phyloP scores from a whole-genome alignment of 805 yeast genomes.

The Grigorovia jiainica region DNA sequence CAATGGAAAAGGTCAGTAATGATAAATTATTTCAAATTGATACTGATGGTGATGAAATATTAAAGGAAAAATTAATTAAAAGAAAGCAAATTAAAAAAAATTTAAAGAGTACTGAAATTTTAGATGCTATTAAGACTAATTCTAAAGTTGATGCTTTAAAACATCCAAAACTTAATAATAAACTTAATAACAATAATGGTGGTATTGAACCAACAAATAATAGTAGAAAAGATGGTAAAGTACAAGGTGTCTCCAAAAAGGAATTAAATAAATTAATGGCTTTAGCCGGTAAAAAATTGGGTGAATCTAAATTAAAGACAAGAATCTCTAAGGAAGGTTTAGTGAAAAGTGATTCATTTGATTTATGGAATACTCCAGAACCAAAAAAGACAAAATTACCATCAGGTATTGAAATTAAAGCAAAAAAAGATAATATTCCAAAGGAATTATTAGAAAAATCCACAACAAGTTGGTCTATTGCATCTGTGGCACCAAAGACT shows the following conservation, averaged over 20 bases:
- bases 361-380: conserved; percentile 55
- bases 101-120: conserved; percentile 58
- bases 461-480: conserved; percentile 40
- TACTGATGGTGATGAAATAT: conserved; percentile 47
- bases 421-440: conserved; percentile 27
- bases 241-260: conserved; percentile 56
- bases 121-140: conserved; percentile 42
- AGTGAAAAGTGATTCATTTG: conserved; percentile 41
- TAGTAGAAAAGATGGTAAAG: conserved; percentile 29
- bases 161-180: conserved; percentile 23
- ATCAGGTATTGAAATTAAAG: conserved; percentile 23
- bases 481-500: conserved; percentile 48
- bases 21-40: conserved; percentile 42
- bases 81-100: conserved; percentile 33
- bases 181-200: conserved; percentile 21
- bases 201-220: conserved; percentile 16
- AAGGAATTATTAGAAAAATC: conserved; percentile 31
- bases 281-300: conserved; percentile 63
- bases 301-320: conserved; percentile 43
- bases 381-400: conserved; percentile 7
- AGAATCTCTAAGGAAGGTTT: conserved; percentile 51
- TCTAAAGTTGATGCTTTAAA: conserved; percentile 68
- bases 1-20: conserved; percentile 18
- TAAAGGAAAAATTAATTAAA: conserved; percentile 33
- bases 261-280: conserved; percentile 61